These are phyloP conservation scores for Exidia glandulosa DNA, from an alignment of 768 basidiomycete genomes.

Conservation along the genomic window DNA sequence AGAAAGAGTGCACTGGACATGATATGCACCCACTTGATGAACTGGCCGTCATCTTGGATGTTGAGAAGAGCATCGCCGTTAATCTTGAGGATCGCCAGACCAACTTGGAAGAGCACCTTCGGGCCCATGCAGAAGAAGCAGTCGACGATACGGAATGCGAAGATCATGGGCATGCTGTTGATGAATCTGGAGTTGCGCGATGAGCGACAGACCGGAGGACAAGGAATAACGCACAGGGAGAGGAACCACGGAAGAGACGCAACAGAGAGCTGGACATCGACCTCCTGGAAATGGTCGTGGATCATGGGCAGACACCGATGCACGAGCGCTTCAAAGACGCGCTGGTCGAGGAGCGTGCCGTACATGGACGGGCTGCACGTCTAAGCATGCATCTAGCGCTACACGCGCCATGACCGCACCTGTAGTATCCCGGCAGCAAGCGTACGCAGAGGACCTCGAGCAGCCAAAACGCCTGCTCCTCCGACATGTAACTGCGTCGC, in stretches of 20 bases:
- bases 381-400: conserved; percentile 18
- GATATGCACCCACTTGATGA: conserved; percentile 61
- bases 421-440: conserved; percentile 93
- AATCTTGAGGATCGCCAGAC: conserved; percentile 93
- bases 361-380: conserved; percentile 84
- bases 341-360: conserved; percentile 94
- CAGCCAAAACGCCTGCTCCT: conserved; percentile 97
- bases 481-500: conserved; percentile 89
- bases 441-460: conserved; percentile 91
- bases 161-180: conserved; percentile 94
- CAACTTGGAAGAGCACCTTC: conserved; percentile 97
- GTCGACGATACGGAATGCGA: conserved; percentile 94
- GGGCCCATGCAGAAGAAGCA: conserved; percentile 99
- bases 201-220: conserved; percentile 9
- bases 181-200: conserved; percentile 44
- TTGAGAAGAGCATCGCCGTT: conserved; percentile 87
- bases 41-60: conserved; percentile 93
- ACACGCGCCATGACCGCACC: conserved; percentile 35
- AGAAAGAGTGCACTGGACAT: background rate
- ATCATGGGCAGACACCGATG: conserved; percentile 83
- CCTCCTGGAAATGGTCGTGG: conserved; percentile 79
- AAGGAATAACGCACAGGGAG: conserved; percentile 60
- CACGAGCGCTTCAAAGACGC: conserved; percentile 93
- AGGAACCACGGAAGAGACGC: conserved; percentile 98
- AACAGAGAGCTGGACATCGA: conserved; percentile 94